Percentiles rank a stretch among this genome's conserved stretches.
Evolutionary conservation across 257 asterid genomes (phyloP).

Genomic region (Solanum clarkiae): DNA sequence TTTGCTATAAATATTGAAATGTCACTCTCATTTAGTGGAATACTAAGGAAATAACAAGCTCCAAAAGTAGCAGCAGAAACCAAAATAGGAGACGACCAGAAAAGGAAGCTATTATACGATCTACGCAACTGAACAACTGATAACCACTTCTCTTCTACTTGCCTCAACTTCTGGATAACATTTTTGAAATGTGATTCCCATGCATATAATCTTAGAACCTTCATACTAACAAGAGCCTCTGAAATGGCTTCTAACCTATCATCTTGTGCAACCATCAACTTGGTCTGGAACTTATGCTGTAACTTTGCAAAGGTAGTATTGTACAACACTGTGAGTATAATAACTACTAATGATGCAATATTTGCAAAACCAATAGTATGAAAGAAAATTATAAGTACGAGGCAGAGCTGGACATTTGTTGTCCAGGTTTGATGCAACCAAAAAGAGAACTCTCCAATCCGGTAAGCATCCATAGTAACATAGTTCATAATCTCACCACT

Average conservation of each 20-base stretch:
- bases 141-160: slow-evolving; percentile 63
- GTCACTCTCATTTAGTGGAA: slow-evolving; percentile 81
- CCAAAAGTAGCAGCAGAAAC: slow-evolving; percentile 74
- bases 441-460: slow-evolving; percentile 10
- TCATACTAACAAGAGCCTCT: slow-evolving; percentile 10
- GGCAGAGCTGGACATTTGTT: slow-evolving; percentile 25
- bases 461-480: slow-evolving; percentile 7
- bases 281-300: slow-evolving; percentile 2
- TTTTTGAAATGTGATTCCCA: slow-evolving; percentile 19
- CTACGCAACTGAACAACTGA: slow-evolving; percentile 36
- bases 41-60: slow-evolving; percentile 59
- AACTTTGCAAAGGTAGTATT: slow-evolving; percentile 10
- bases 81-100: slow-evolving; percentile 75
- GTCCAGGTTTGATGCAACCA: slow-evolving; percentile 12
- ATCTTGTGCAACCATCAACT: slow-evolving; percentile 13
- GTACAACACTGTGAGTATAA: slow-evolving; percentile 1
- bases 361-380: slow-evolving; percentile 1
- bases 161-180: slow-evolving; percentile 41
- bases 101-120: slow-evolving; percentile 40
- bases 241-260: background rate
- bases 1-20: slow-evolving; percentile 75
- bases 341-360: slow-evolving; percentile 1
- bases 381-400: background rate
- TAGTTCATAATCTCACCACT: slow-evolving; percentile 10
- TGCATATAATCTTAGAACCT: slow-evolving; percentile 10